phyloP scores from a whole-genome alignment of 2,329 filamentous ascomycete genomes.

The Emericellopsis atlantica region DNA sequence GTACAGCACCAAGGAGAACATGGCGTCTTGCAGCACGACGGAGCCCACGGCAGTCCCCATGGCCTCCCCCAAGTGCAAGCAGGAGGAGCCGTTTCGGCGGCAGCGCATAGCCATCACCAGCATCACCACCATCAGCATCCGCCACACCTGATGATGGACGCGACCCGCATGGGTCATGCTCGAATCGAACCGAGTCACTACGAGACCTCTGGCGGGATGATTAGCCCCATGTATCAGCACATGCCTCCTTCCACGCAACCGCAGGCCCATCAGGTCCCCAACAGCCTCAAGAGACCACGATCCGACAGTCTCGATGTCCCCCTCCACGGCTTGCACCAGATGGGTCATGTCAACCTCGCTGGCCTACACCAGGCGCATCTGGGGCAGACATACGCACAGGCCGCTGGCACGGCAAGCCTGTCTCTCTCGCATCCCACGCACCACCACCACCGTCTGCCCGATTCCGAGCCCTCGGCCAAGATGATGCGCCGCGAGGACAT shows the following conservation, averaged over 20 bases:
- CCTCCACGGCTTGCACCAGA: slow-evolving; percentile 33
- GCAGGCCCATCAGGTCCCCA: slow-evolving; percentile 15
- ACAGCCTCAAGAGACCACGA: slow-evolving; percentile 36
- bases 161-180: slow-evolving; percentile 36
- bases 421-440: slow-evolving; percentile 44
- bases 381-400: slow-evolving; percentile 36
- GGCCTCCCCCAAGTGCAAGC: slow-evolving; percentile 2
- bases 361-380: slow-evolving; percentile 40
- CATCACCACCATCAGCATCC: slow-evolving; percentile 27
- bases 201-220: slow-evolving; percentile 32
- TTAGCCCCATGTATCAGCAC: slow-evolving; percentile 39
- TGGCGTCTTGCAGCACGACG: not conserved
- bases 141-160: slow-evolving; percentile 37
- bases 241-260: slow-evolving; percentile 15
- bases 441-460: slow-evolving; percentile 71
- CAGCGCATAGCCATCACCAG: slow-evolving; percentile 21
- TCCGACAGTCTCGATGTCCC: slow-evolving; percentile 48
- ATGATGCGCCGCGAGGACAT: slow-evolving; percentile 48
- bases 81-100: slow-evolving; percentile 8
- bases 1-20: slow-evolving; percentile 2
- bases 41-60: slow-evolving; percentile 1
- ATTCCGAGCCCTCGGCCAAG: slow-evolving; percentile 57
- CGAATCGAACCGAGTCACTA: slow-evolving; percentile 43
- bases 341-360: slow-evolving; percentile 42
- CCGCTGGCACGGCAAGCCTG: slow-evolving; percentile 15